Evolutionary conservation across 163 green algal species (phyloP).

Genomic region (Trebouxia gelatinosa): DNA sequence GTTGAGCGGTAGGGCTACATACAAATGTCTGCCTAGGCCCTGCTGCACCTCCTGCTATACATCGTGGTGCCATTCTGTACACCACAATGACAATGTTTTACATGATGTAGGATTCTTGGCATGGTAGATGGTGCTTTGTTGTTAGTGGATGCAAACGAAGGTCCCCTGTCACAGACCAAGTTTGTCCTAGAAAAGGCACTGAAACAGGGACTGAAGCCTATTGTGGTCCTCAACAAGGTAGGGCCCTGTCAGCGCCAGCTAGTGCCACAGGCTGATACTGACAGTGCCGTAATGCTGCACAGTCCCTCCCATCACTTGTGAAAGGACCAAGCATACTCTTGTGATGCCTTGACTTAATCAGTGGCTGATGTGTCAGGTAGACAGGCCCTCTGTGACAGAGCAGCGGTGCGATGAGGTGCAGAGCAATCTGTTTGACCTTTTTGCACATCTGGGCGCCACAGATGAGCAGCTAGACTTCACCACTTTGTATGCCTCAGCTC

Average conservation of each 20-base stretch:
- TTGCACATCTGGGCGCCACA: slow-evolving; percentile 70
- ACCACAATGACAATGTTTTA: neutral
- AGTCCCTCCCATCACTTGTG: neutral
- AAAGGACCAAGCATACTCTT: neutral
- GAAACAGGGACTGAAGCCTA: slow-evolving; percentile 50
- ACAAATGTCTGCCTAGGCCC: neutral
- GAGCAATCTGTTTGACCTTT: slow-evolving; percentile 83
- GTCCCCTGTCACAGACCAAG: slow-evolving; percentile 74
- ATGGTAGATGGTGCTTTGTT: slow-evolving; percentile 79
- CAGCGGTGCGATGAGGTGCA: slow-evolving; percentile 73
- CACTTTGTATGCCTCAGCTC: slow-evolving; percentile 68
- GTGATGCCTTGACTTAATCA: neutral
- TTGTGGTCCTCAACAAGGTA: slow-evolving; percentile 85
- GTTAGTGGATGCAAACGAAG: slow-evolving; percentile 79
- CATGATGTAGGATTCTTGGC: slow-evolving; percentile 58
- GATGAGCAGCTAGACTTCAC: slow-evolving; percentile 89
- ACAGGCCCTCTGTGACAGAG: slow-evolving; percentile 52
- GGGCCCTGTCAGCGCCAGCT: neutral
- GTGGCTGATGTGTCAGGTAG: slow-evolving; percentile 46
- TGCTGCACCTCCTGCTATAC: neutral
- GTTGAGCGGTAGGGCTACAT: slow-evolving; percentile 55
- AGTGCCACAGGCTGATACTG: neutral
- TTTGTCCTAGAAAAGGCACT: slow-evolving; percentile 82
- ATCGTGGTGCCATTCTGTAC: neutral
- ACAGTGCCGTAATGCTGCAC: neutral